Base-by-base conservation (phyloP, 2,329 filamentous ascomycete species). In the Phyllosticta citribraziliensis region DNA sequence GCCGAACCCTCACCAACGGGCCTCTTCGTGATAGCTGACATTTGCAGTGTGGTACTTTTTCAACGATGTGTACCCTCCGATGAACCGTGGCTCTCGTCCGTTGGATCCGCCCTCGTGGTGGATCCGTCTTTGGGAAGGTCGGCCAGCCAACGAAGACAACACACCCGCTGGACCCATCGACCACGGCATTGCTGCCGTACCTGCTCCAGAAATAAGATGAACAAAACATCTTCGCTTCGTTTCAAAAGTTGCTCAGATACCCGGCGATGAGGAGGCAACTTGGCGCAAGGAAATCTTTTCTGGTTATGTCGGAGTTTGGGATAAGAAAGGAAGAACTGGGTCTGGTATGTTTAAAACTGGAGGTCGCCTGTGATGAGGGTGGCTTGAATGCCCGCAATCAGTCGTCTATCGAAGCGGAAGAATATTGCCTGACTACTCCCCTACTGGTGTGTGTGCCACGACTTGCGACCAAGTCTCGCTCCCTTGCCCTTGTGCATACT, bases 31-130 rank as follows among this genome's bases (percentile, higher is more conserved):
- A 6, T 6, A n/a, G 6, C 40, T 47, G n/a, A 47, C 40, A n/a
- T 8, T 47, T 4, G 10, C 60, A 83, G 82, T 97, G 51, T 97
- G 92, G 88, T 99, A 97, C 75, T 99, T 97, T 78, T 97, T 97
- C 75, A 89, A 87, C 63, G 94, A 99, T 73, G 92, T 99, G 17
- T 99, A 96, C 74, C 94, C 94, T 3, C 89, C 91, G 2, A 82
- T 97, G 52, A 89, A 97, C 75, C 86, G 88, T 65, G 91, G 91
- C 19, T 87, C 88, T 57, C 83, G 89, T 61, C 94, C 94, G 0
- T 80, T 99, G 55, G 93, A 96, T 68, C 93, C 94, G 47, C 94
- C 94, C 0, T 77, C 79, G 63, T 97, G 90, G 87, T 99, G 93
- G 93, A 83, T 89, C 62, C 83, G 91, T 52, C 70, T 97, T 19